A percentile compares a stretch with the other conserved stretches of the same genome.
phyloP scores from a whole-genome alignment of 1,284 basidiomycete genomes.

The Papiliotrema flavescens region DNA sequence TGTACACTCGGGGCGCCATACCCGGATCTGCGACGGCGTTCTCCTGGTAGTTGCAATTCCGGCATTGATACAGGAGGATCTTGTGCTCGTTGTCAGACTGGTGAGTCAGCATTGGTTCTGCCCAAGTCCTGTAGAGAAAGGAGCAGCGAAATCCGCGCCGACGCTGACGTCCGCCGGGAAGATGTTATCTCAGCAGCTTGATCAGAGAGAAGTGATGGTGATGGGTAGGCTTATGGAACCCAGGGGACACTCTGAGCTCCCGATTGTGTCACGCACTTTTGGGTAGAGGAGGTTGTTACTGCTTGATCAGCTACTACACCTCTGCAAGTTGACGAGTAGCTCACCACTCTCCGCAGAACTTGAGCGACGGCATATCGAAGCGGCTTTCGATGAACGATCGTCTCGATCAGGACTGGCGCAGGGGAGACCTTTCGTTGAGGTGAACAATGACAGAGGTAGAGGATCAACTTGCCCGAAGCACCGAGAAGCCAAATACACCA shows the following conservation, averaged over 20 bases:
- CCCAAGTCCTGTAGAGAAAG: too few relatives aligned
- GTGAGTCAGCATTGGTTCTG: slow-evolving; percentile 5
- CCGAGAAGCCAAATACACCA: too few relatives aligned
- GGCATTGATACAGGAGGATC: slow-evolving; percentile 86
- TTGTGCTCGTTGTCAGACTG: slow-evolving; percentile 79
- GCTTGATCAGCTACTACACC: slow-evolving; percentile 8
- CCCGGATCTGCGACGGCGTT: slow-evolving; percentile 57
- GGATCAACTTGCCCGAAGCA: too few relatives aligned
- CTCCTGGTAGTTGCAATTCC: slow-evolving; percentile 87
- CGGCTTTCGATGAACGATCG: too few relatives aligned
- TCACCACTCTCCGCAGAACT: slow-evolving; percentile 79
- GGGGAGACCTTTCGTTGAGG: too few relatives aligned
- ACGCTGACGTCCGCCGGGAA: too few relatives aligned
- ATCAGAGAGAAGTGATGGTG: too few relatives aligned
- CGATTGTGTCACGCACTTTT: slow-evolving; percentile 52
- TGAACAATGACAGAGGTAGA: too few relatives aligned
- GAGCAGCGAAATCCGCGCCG: too few relatives aligned
- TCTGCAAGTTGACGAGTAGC: slow-evolving; percentile 4
- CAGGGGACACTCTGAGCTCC: too few relatives aligned
- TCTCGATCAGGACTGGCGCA: background rate
- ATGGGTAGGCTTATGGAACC: too few relatives aligned
- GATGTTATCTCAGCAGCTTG: too few relatives aligned
- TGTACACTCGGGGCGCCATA: slow-evolving; percentile 79
- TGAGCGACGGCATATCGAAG: slow-evolving; percentile 54
- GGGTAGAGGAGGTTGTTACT: slow-evolving; percentile 91